Evolutionary conservation across 1,139 yeast genomes (phyloP), one percentile per base, ranked within the genome.

Genomic region (Taiozyma sp.): DNA sequence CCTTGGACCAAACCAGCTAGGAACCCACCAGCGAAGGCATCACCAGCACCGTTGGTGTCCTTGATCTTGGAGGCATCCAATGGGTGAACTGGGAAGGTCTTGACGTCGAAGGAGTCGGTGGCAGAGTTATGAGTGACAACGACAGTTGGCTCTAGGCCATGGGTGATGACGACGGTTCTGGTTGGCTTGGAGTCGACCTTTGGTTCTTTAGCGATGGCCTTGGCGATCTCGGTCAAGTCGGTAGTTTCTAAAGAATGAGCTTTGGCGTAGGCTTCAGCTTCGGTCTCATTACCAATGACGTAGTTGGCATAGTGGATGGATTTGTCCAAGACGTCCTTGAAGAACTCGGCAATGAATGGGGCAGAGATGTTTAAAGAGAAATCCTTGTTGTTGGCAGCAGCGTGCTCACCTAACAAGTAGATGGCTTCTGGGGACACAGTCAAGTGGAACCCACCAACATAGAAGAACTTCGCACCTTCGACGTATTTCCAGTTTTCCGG

Each of bases 1-100:
- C 86, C 91, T 72, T 85, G 75, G 51, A 89, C 96, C 61, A 92
- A 74, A 55, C 92, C 95, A 55, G 97, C 97, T 61, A 92, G 73
- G 71, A 93, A 93, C 53, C 99, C 99, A 67, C 96, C 96, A 54
- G 98, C 99, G 68, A 93, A 93, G 27, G 99, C 98, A 69, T 93
- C 99, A 70, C 99, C 99, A 46, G 99, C 99, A 76, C 99, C 99
- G 74, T 93, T 93, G 68, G 98, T 89, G 75, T 93, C 99, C 53
- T 79, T 84, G 58, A 93, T 80, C 71, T 86, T 76, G 48, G 78
- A 73, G 46, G 80, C 66, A 45, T 81, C 86, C 66, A 93, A 79
- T 56, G 84, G 80, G 62, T 81, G 85, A 51, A 93, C 97, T 49
- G 87, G 78, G 76, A 71, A 83, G 63, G 75, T 74, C 59, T 78